Evolutionary conservation across 2,329 filamentous ascomycete species (phyloP), one percentile per base, ranked within the genome.

Genomic region (Aspergillus niger): DNA sequence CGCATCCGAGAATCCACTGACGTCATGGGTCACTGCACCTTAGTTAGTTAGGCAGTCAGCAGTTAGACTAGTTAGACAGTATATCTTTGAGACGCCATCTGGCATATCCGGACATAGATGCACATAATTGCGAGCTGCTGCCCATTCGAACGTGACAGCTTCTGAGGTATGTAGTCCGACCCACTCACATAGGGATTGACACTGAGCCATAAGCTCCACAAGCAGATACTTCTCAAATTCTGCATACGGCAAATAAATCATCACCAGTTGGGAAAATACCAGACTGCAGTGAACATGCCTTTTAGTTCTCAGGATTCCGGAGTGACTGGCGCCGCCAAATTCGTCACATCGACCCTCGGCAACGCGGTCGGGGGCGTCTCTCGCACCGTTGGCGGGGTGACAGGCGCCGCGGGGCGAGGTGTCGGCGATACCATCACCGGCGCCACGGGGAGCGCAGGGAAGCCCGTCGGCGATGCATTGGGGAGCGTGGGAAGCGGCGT

Each of bases 361-460:
- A 86, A 86, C 69, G 81, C 81, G 0, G 79, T 81, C 43, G 83
- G 82, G n/a, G 83, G 83, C 38, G 72, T 85, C 17, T 78, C 81
- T 6, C 81, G 81, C 61, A 85, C 82, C 2, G 76, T 82, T 2
- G 83, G 83, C 13, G 81, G 82, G 30, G 77, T 85, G 2, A 80
- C 84, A 13, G 84, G 84, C 53, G 84, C 85, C 0, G 83, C 83
- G 1, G 81, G 82, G n/a, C 80, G 83, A 10, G 85, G 85, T 5
- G 51, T 88, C 2, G 84, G 85, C 39, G 78, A 86, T 69, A 87
- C 84, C 2, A 77, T 87, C 63, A 83, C 72, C 8, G 77, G 79
- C 56, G 81, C 80, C 3, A 83, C 84, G 0, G 86, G 85, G 11
- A 81, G 79, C n/a, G 71, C 79, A 8, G 85, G 83, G 15, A 80